Percentiles rank a stretch among this genome's conserved stretches.
These are phyloP conservation scores for Aspergillus clavatus DNA, from an alignment of 2,329 filamentous ascomycete genomes.

Conservation along the genomic window DNA sequence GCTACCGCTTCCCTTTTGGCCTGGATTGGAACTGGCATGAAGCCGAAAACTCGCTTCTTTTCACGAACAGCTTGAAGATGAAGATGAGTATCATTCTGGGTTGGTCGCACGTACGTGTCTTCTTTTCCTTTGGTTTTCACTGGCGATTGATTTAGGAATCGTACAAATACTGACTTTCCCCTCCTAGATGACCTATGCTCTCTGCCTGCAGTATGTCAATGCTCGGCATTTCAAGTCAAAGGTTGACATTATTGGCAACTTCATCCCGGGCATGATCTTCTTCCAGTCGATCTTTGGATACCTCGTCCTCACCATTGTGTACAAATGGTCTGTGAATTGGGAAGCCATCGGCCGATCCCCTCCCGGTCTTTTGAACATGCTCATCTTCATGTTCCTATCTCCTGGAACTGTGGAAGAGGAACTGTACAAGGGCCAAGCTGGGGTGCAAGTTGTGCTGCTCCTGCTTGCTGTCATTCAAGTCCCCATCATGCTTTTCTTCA, in stretches of 20 bases:
- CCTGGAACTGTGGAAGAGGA: conserved; percentile 66
- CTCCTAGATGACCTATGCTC: conserved; percentile 86
- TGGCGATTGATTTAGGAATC: background rate
- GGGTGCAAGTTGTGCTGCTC: conserved; percentile 71
- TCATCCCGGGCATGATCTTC: conserved; percentile 97
- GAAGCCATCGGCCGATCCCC: conserved; percentile 60
- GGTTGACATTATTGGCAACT: conserved; percentile 96
- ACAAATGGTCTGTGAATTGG: conserved; percentile 97
- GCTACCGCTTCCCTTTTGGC: conserved; percentile 90
- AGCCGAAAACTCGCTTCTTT: conserved; percentile 89
- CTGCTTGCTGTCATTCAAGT: conserved; percentile 82
- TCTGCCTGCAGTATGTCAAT: conserved; percentile 89
- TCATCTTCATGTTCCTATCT: conserved; percentile 98
- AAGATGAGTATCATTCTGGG: conserved; percentile 97
- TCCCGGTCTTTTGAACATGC: conserved; percentile 92
- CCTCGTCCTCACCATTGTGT: conserved; percentile 86
- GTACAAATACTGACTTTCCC: conserved; percentile 8
- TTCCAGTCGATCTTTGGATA: conserved; percentile 99
- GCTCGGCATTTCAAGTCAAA: conserved; percentile 90
- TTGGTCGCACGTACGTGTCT: conserved; percentile 66
- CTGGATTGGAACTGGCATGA: conserved; percentile 96
- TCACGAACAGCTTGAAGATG: conserved; percentile 99
- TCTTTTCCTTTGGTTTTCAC: conserved; percentile 1
- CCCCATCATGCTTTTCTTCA: conserved; percentile 84
- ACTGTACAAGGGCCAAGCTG: conserved; percentile 72